Conservation (phyloP, 2,329 filamentous ascomycete species). For the Colletotrichum sp. region DNA sequence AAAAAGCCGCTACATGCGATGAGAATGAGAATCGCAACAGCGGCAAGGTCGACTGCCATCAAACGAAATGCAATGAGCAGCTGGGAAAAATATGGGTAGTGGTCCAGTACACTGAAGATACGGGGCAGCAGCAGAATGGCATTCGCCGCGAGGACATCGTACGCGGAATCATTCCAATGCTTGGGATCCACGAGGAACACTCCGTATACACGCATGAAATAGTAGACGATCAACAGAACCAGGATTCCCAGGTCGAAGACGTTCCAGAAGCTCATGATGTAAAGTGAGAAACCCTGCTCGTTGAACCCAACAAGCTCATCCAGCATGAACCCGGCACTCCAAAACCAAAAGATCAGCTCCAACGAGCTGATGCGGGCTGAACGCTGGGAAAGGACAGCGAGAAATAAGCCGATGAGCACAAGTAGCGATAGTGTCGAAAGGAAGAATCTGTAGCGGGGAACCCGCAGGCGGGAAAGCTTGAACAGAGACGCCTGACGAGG, state of each 20-base stretch:
- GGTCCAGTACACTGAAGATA: constrained; percentile 90
- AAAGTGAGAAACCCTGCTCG: constrained; percentile 93
- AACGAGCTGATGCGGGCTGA: constrained; percentile 82
- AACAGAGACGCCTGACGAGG: constrained; percentile 88
- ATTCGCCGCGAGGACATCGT: constrained; percentile 91
- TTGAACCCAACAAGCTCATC: constrained; percentile 96
- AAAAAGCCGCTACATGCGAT: constrained; percentile 95
- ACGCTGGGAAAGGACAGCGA: constrained; percentile 78
- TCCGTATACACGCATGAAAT: constrained; percentile 86
- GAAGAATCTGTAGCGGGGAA: constrained; percentile 90
- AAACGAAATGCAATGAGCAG: constrained; percentile 91
- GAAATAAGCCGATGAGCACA: constrained; percentile 82
- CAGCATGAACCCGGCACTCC: constrained; percentile 96
- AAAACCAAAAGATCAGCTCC: constrained; percentile 95
- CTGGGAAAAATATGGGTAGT: constrained; percentile 96
- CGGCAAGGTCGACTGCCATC: constrained; percentile 89
- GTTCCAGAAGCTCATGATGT: constrained; percentile 98
- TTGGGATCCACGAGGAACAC: constrained; percentile 80
- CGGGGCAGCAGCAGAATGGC: constrained; percentile 89
- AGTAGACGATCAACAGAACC: constrained; percentile 84
- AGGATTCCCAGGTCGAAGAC: constrained; percentile 92
- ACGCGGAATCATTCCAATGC: constrained; percentile 81
- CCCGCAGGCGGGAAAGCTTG: constrained; percentile 87
- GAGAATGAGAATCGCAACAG: constrained; percentile 82
- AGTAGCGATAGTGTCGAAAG: constrained; percentile 88